phyloP scores from a whole-genome alignment of 257 asterid genomes.

The Rubia yunnanensis region DNA sequence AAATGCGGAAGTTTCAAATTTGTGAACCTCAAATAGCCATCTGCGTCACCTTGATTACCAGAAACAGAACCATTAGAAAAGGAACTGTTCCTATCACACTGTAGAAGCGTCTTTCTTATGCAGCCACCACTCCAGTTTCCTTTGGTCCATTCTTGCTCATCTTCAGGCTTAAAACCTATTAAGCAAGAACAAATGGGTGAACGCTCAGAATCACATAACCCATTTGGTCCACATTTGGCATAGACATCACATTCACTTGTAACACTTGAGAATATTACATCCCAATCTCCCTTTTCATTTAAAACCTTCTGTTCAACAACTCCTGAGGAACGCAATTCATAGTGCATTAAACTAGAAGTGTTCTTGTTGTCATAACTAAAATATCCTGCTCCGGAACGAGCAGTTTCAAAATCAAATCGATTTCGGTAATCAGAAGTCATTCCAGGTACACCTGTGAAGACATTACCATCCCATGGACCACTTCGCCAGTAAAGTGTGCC shows the following conservation, averaged over 20 bases:
- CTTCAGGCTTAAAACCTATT: slow-evolving; percentile 36
- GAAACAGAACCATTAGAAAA: no score
- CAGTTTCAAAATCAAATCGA: not conserved
- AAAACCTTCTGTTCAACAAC: slow-evolving; percentile 1
- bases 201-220: slow-evolving; percentile 30
- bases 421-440: not conserved
- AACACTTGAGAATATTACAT: not conserved
- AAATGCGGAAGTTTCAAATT: slow-evolving; percentile 36
- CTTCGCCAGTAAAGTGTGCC: slow-evolving; percentile 26
- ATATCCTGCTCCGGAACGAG: not conserved
- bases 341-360: not conserved
- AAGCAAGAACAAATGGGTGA: slow-evolving; percentile 45
- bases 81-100: slow-evolving; percentile 22
- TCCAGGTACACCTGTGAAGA: slow-evolving; percentile 6
- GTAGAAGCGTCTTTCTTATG: slow-evolving; percentile 25
- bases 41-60: slow-evolving; percentile 15
- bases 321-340: slow-evolving; percentile 13
- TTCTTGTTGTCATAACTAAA: not conserved
- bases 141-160: slow-evolving; percentile 32
- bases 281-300: slow-evolving; percentile 8
- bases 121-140: slow-evolving; percentile 58
- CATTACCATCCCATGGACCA: slow-evolving; percentile 25
- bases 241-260: slow-evolving; percentile 6
- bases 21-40: slow-evolving; percentile 36
- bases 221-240: slow-evolving; percentile 45